Evolutionary conservation across 129 eudicot genomes (phyloP).

Genomic region (Flaveria sonorensis): DNA sequence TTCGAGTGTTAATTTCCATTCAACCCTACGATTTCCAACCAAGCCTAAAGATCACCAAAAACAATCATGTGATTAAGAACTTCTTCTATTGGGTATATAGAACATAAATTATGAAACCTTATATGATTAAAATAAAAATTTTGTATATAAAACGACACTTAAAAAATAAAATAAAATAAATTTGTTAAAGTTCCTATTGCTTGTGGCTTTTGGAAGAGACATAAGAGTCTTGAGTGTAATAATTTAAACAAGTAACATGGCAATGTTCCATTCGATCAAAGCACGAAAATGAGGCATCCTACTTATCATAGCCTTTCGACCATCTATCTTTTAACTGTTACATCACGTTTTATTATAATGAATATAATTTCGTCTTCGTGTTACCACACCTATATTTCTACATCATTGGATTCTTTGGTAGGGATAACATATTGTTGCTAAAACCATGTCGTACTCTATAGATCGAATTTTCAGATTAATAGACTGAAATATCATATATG

Average conservation of each 20-base stretch:
- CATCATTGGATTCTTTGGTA: constrained; percentile 29
- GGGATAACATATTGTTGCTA: constrained; percentile 8
- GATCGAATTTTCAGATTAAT: too few relatives aligned
- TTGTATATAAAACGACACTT: background rate
- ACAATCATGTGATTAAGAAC: background rate
- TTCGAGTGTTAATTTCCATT: background rate
- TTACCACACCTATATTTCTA: constrained; percentile 26
- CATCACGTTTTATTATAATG: background rate
- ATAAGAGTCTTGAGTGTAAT: constrained; percentile 21
- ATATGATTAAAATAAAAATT: background rate
- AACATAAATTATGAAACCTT: background rate
- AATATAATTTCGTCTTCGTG: constrained; percentile 6
- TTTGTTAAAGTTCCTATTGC: constrained; percentile 12
- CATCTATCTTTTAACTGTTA: constrained; percentile 21
- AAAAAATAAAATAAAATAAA: background rate
- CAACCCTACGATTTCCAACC: background rate
- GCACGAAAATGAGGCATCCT: constrained; percentile 39
- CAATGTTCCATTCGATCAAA: constrained; percentile 32
- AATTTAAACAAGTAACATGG: constrained; percentile 40
- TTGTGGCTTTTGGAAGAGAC: constrained; percentile 25
- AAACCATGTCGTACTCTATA: background rate
- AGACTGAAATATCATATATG: background rate
- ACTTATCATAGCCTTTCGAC: constrained; percentile 13
- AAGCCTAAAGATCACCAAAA: background rate
- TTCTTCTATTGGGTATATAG: background rate